These are phyloP conservation scores for Komagataea norvegica DNA, from an alignment of 1,139 yeast genomes.

Conservation along the genomic window DNA sequence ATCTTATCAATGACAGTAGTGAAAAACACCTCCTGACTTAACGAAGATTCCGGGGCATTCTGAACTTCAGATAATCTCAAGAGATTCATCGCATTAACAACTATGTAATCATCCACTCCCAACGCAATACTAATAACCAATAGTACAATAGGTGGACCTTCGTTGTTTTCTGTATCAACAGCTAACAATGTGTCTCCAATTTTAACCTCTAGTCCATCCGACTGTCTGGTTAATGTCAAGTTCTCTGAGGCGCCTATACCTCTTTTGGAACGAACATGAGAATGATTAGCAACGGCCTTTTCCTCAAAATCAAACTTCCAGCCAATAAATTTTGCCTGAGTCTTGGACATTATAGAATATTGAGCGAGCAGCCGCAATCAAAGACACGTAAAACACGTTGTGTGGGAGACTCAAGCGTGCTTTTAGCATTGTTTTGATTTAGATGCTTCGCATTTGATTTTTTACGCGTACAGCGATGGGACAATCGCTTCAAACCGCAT, in stretches of 20 bases:
- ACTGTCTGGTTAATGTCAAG: constrained; percentile 19
- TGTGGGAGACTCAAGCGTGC: too few species aligned
- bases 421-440: too few species aligned
- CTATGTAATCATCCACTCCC: constrained; percentile 22
- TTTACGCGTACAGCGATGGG: too few species aligned
- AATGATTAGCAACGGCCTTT: too few species aligned
- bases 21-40: constrained; percentile 21
- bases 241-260: constrained; percentile 12
- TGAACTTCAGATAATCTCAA: constrained; percentile 15
- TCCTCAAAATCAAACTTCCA: constrained; percentile 21
- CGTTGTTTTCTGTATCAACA: constrained; percentile 13
- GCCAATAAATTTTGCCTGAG: constrained; percentile 18
- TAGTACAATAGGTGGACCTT: constrained; percentile 16
- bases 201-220: constrained; percentile 21
- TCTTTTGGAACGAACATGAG: constrained; percentile 9
- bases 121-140: constrained; percentile 16
- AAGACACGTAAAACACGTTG: too few species aligned
- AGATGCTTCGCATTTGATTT: too few species aligned
- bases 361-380: too few species aligned
- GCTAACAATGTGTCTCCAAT: constrained; percentile 20
- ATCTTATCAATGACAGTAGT: constrained; percentile 15
- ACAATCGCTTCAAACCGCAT: too few species aligned
- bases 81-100: constrained; percentile 15
- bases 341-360: constrained; percentile 18
- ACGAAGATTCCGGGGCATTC: constrained; percentile 13